Base-by-base conservation (phyloP, 345 rosid species). In the Moringa oleifera region DNA sequence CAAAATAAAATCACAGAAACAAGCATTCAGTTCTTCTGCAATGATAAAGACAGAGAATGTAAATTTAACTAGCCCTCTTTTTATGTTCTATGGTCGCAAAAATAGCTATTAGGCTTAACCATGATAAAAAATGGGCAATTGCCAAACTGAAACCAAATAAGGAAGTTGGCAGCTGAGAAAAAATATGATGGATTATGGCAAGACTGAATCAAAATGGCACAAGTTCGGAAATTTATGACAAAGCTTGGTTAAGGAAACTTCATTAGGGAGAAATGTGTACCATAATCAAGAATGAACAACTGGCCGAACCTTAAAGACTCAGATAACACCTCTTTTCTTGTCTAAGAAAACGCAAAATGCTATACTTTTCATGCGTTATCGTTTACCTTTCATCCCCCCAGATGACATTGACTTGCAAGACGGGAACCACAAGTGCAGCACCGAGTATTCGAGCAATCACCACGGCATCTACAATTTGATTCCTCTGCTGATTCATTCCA, bases 341-440 rank as follows among this genome's bases (percentile, higher is more conserved):
- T 28, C 33, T 28, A 28, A 28, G 33, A 28, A 28, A 28, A 28
- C 8, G 33, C 33, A 28, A 28, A n/a, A n/a, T n/a, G n/a, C 8
- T 28, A 41, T 41, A 41, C 13, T 1, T 6, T 21, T 61, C 0
- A 12, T 56, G 24, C 23, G 20, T 59, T 55, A 2, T 68, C 25
- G 12, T 21, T 61, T 72, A 89, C 99, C 99, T 95, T 67, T 95
- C 99, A 68, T 95, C 99, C n/a, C 90, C 90, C 99, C 99, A 95
- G 51, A 95, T 87, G 78, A 87, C 92, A 71, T 91, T 91, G 72
- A 95, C 84, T 87, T 95, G 99, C 73, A 95, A 71, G 58, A 85
- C 77, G 49, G 99, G 99, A 66, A 95, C 95, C 57, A 95, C 97
- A 64, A 95, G 83, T 68, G 88, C 83, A 78, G 99, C 96, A 21